A percentile compares a stretch with the other conserved stretches of the same genome.
Evolutionary conservation across 228 moss, liverwort and hornwort species (phyloP).

Genomic region (Sphagnum magellanicum): DNA sequence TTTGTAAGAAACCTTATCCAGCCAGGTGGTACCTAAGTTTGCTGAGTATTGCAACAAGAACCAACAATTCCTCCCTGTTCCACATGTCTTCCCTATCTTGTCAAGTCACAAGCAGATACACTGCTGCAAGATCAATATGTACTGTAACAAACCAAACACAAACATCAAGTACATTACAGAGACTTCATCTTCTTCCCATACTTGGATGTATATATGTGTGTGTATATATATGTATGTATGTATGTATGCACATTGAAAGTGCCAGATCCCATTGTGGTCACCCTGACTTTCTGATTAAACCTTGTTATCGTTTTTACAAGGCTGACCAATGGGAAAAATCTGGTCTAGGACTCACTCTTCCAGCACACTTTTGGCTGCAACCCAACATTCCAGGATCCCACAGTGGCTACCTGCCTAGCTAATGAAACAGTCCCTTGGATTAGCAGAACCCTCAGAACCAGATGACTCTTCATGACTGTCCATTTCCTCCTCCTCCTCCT

Average conservation of each 20-base stretch:
- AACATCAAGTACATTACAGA: too few species aligned
- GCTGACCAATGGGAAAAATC: neutral
- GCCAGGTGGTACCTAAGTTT: too few species aligned
- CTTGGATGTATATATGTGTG: too few species aligned
- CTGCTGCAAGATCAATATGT: too few species aligned
- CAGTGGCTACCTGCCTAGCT: conserved; percentile 13
- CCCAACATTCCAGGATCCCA: neutral
- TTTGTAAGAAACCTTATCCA: too few species aligned
- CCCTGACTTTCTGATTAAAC: too few species aligned
- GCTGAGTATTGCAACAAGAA: too few species aligned
- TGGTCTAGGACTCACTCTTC: neutral
- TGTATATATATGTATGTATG: too few species aligned
- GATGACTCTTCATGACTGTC: conserved; percentile 39
- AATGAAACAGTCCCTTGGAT: conserved; percentile 71
- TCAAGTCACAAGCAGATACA: neutral
- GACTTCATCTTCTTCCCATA: too few species aligned
- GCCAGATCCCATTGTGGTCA: neutral
- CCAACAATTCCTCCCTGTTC: neutral
- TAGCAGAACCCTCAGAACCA: conserved; percentile 40
- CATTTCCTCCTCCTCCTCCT: conserved; percentile 17
- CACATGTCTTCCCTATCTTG: neutral
- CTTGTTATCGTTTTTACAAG: neutral
- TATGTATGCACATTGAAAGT: neutral
- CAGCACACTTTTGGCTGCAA: neutral
- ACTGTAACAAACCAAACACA: too few species aligned